Evolutionary conservation across 345 rosid genomes (phyloP).

Genomic region (Sonneratia caseolaris): DNA sequence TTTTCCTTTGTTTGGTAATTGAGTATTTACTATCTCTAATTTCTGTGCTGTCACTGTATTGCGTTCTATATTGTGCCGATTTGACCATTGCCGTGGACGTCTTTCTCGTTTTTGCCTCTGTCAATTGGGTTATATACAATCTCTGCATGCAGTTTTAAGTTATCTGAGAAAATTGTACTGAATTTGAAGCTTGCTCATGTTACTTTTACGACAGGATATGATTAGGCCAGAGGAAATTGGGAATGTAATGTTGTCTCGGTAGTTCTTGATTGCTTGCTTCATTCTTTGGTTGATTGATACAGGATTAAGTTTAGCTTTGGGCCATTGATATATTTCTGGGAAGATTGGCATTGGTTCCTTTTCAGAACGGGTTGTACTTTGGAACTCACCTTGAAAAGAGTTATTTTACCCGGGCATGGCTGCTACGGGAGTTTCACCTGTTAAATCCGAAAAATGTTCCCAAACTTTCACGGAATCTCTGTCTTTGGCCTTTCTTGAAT

Average conservation of each 20-base stretch:
- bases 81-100: not conserved
- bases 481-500: slow-evolving; percentile 59
- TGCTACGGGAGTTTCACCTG: slow-evolving; percentile 30
- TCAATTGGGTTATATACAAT: not conserved
- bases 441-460: slow-evolving; percentile 25
- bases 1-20: slow-evolving; percentile 5
- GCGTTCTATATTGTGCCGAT: not conserved
- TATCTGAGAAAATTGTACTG: not conserved
- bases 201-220: not conserved
- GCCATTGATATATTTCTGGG: slow-evolving; percentile 13
- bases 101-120: not conserved
- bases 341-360: slow-evolving; percentile 14
- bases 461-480: slow-evolving; percentile 39
- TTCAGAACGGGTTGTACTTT: slow-evolving; percentile 11
- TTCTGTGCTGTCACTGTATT: not conserved
- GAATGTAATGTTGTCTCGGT: not conserved
- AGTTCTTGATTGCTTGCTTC: not conserved
- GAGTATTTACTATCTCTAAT: not conserved
- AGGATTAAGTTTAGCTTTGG: slow-evolving; percentile 19
- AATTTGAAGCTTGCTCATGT: not conserved
- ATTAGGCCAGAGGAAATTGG: not conserved
- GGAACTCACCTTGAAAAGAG: slow-evolving; percentile 5
- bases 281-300: slow-evolving; percentile 11
- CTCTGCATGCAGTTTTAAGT: not conserved
- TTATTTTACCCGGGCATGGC: slow-evolving; percentile 31